Percentiles rank a stretch among this genome's conserved stretches.
Evolutionary conservation across 169 alveolate genomes (phyloP).

Genomic region (Plasmodium billcollinsi): DNA sequence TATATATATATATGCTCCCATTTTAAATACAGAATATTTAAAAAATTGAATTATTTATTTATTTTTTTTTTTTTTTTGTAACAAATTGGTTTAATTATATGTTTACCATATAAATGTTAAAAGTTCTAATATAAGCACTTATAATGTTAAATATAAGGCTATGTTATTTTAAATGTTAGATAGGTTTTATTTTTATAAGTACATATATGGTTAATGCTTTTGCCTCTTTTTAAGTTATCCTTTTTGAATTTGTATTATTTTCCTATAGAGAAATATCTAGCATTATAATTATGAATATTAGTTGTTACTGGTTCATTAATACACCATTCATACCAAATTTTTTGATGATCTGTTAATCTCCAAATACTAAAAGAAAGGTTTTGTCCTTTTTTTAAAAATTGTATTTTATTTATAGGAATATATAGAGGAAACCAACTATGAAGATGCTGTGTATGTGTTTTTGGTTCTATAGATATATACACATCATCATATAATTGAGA

Average conservation of each 20-base stretch:
- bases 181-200: too few relatives aligned
- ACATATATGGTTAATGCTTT: too few relatives aligned
- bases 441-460: slow-evolving; percentile 62
- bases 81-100: too few relatives aligned
- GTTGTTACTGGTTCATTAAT: slow-evolving; percentile 63
- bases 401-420: slow-evolving; percentile 81
- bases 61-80: too few relatives aligned
- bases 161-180: too few relatives aligned
- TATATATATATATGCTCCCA: too few relatives aligned
- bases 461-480: slow-evolving; percentile 82
- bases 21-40: too few relatives aligned
- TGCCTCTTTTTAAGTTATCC: neutral
- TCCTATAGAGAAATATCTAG: slow-evolving; percentile 61
- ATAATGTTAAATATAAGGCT: too few relatives aligned
- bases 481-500: slow-evolving; percentile 79
- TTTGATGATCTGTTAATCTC: slow-evolving; percentile 81
- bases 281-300: slow-evolving; percentile 59
- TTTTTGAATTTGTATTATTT: slow-evolving; percentile 3
- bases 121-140: too few relatives aligned
- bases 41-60: too few relatives aligned
- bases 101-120: too few relatives aligned
- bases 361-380: slow-evolving; percentile 81
- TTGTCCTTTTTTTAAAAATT: slow-evolving; percentile 78
- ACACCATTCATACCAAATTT: slow-evolving; percentile 88
- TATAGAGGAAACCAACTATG: slow-evolving; percentile 87